A percentile compares a stretch with the other conserved stretches of the same genome.
These are phyloP conservation scores for Xylaria sp. DNA, from an alignment of 2,329 filamentous ascomycete species.

Conservation along the genomic window DNA sequence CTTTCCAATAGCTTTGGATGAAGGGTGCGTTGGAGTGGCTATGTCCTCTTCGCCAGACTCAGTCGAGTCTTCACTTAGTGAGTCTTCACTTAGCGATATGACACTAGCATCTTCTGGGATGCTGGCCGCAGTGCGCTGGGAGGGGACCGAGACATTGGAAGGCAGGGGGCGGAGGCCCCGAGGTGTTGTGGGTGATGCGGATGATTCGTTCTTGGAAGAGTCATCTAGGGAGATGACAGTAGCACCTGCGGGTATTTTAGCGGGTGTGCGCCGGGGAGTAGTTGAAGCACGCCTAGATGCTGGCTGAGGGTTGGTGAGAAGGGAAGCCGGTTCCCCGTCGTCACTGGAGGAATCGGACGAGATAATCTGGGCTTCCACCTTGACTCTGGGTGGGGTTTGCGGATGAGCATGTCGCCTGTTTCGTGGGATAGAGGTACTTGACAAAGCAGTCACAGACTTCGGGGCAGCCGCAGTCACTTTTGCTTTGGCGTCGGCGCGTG, in stretches of 20 bases:
- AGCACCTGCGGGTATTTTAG: constrained; percentile 1
- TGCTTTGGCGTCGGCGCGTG: not conserved
- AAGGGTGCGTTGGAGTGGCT: not conserved
- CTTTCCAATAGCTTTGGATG: constrained; percentile 9
- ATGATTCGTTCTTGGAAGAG: not conserved
- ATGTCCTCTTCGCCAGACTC: constrained; percentile 1
- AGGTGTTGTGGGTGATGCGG: not conserved
- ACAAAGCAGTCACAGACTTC: not conserved
- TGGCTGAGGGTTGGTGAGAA: not conserved
- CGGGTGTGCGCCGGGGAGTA: not conserved
- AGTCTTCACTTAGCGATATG: constrained; percentile 1
- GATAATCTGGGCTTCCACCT: not conserved
- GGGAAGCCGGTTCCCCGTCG: too few species aligned
- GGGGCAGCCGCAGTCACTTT: not conserved
- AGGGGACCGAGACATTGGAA: not conserved
- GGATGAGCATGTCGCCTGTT: not conserved
- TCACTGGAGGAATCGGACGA: not conserved
- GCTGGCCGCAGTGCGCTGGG: not conserved
- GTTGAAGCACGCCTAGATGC: not conserved
- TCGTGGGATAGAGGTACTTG: not conserved
- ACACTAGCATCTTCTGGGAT: constrained; percentile 4
- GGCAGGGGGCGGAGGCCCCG: not conserved
- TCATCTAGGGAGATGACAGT: constrained; percentile 2
- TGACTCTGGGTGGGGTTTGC: not conserved
- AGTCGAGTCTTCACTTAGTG: not conserved